phyloP scores from a whole-genome alignment of 225 moss, liverwort and hornwort species.

The Ulota crispa region DNA sequence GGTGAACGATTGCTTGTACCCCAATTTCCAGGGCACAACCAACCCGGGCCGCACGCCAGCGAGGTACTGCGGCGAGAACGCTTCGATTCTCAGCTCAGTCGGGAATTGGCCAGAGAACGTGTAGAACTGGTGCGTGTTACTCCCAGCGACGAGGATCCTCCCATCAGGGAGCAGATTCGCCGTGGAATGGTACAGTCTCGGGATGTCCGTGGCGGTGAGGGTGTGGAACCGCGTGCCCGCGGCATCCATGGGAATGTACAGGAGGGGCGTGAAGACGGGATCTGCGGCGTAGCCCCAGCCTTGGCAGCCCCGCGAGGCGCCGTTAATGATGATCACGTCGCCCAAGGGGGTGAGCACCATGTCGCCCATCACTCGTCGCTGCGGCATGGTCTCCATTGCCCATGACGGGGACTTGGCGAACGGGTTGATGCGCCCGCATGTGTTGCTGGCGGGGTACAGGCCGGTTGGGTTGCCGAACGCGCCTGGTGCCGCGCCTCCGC shows the following conservation, averaged over 20 bases:
- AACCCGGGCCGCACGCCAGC: conserved; percentile 26
- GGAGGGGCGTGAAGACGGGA: conserved; percentile 38
- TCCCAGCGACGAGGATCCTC: conserved; percentile 48
- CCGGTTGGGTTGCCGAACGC: conserved; percentile 26
- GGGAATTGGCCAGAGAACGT: conserved; percentile 41
- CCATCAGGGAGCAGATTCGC: conserved; percentile 55
- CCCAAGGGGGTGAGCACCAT: conserved; percentile 49
- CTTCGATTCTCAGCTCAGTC: conserved; percentile 54
- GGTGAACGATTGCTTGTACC: conserved; percentile 23
- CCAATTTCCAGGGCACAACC: background rate
- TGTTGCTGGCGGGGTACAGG: conserved; percentile 26
- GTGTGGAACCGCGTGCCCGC: conserved; percentile 38
- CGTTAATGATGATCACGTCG: conserved; percentile 58
- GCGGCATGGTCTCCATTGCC: conserved; percentile 55
- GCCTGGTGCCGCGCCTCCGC: conserved; percentile 38
- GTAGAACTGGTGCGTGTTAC: conserved; percentile 58
- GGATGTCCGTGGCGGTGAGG: conserved; percentile 18
- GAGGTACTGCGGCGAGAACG: conserved; percentile 58
- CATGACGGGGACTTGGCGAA: conserved; percentile 5
- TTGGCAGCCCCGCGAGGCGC: conserved; percentile 48
- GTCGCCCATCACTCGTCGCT: conserved; percentile 56
- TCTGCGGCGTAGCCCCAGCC: conserved; percentile 57
- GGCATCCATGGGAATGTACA: conserved; percentile 24
- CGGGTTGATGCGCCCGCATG: conserved; percentile 47
- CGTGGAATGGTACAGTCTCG: conserved; percentile 51